Evolutionary conservation across 2,329 filamentous ascomycete genomes (phyloP), one percentile per base, ranked within the genome.

Genomic region (Ascochyta fabae): DNA sequence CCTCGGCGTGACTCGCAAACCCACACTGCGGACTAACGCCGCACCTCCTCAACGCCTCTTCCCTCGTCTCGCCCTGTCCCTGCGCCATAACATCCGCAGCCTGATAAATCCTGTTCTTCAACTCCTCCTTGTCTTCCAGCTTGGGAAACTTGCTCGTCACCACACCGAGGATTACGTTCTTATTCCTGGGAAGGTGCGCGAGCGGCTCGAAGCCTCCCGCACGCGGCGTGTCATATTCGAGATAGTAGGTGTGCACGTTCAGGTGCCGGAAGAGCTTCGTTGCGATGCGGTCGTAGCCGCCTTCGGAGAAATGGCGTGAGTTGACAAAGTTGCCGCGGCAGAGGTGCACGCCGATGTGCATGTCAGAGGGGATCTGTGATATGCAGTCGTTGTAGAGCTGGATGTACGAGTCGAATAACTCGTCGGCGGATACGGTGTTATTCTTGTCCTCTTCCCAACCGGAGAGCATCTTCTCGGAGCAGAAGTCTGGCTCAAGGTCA

Each of bases 311-410:
- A 54, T 79, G 77, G 31, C 72, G 72, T 12, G 67, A 72, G 51
- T 72, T 73, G 55, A 79, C 69, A 54, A 78, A 79, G 62, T 79
- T 79, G 23, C 77, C 77, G 26, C 77, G 67, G 80, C 89, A 92
- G 49, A 92, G 80, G 68, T 92, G 89, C 9, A 92, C 85, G 42
- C 89, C 89, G 1, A 89, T 82, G 74, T 91, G 88, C 80, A 92
- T 84, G 70, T 92, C 88, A 2, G 79, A 70, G 0, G 88, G 87
- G 0, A 83, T 77, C 61, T 84, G 83, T 66, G 80, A 76, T 67
- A 90, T 79, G 67, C 81, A 84, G 73, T 88, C 84, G 70, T 92
- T 92, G 80, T 92, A 91, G 56, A 90, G 83, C 55, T 82, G 78
- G 73, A 92, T 89, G 76, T 92, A 92, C 35, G 85, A 83, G 63